Evolutionary conservation across 345 rosid genomes (phyloP).

Genomic region (Aethionema arabicum): DNA sequence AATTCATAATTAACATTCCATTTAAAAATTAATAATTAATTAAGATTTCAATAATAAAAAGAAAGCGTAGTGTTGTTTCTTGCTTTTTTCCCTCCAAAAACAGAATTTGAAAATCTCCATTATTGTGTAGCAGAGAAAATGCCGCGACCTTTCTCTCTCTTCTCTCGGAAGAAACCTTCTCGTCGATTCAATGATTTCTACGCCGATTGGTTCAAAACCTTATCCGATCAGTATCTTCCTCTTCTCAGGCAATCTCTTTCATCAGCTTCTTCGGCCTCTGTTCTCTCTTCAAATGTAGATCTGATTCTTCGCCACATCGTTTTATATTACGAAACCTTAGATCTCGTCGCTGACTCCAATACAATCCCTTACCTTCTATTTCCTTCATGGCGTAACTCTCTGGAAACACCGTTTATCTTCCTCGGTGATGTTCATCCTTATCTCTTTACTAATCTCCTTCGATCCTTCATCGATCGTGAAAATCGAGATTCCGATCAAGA

Average conservation of each 20-base stretch:
- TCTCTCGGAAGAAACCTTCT: constrained; percentile 53
- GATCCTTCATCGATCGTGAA: constrained; percentile 54
- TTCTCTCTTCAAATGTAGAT: constrained; percentile 52
- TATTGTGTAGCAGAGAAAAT: constrained; percentile 29
- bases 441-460: constrained; percentile 69
- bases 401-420: constrained; percentile 75
- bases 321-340: constrained; percentile 73
- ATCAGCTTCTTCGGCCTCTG: constrained; percentile 46
- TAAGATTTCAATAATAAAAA: too few species aligned
- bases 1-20: too few species aligned
- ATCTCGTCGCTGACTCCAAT: constrained; percentile 52
- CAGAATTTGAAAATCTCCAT: constrained; percentile 2
- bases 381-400: constrained; percentile 73
- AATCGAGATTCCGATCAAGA: constrained; percentile 35
- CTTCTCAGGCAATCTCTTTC: constrained; percentile 65
- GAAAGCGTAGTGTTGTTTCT: too few species aligned
- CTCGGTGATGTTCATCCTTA: constrained; percentile 92
- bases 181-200: constrained; percentile 60
- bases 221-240: constrained; percentile 61
- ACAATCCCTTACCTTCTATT: constrained; percentile 61
- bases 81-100: too few species aligned
- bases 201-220: constrained; percentile 61
- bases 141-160: constrained; percentile 47
- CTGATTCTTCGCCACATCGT: constrained; percentile 72
- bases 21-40: too few species aligned